phyloP scores from a whole-genome alignment of 108 stramenopile species.

The Cyclotella kingstonii region DNA sequence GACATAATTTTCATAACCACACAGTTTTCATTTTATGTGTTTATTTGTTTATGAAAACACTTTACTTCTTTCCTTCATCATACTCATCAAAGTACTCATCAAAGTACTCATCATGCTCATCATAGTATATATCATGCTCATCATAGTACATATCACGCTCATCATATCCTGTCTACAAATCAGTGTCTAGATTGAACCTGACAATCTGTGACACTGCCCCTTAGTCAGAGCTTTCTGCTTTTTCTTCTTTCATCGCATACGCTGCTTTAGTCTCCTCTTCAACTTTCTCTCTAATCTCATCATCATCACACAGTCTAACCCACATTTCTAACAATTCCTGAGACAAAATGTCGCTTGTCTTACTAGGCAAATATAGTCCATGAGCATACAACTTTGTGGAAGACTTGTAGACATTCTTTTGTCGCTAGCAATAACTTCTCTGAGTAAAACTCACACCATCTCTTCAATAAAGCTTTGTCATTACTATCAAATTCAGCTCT shows the following conservation, averaged over 20 bases:
- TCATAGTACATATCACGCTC: too few relatives aligned
- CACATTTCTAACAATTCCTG: slow-evolving; percentile 78
- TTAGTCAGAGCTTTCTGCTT: slow-evolving; percentile 10
- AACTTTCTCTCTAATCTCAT: slow-evolving; percentile 15
- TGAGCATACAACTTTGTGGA: slow-evolving; percentile 77
- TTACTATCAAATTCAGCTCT: slow-evolving; percentile 64
- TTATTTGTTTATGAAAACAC: too few relatives aligned
- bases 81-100: too few relatives aligned
- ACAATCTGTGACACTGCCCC: too few relatives aligned
- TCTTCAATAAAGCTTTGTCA: slow-evolving; percentile 57
- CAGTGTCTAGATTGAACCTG: too few relatives aligned
- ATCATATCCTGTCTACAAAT: too few relatives aligned
- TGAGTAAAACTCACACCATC: slow-evolving; percentile 87
- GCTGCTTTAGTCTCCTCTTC: slow-evolving; percentile 26
- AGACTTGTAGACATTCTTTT: slow-evolving; percentile 74
- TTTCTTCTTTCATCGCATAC: slow-evolving; percentile 34
- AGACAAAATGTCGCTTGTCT: slow-evolving; percentile 74
- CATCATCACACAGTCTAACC: slow-evolving; percentile 53
- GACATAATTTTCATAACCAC: too few relatives aligned
- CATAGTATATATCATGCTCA: too few relatives aligned
- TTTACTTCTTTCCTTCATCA: too few relatives aligned
- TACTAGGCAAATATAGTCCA: slow-evolving; percentile 80
- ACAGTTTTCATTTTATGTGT: too few relatives aligned
- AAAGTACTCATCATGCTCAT: too few relatives aligned
- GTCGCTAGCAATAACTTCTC: slow-evolving; percentile 79